These are phyloP conservation scores for Omphalotus guepiniiformis DNA, from an alignment of 768 basidiomycete species.

Conservation along the genomic window DNA sequence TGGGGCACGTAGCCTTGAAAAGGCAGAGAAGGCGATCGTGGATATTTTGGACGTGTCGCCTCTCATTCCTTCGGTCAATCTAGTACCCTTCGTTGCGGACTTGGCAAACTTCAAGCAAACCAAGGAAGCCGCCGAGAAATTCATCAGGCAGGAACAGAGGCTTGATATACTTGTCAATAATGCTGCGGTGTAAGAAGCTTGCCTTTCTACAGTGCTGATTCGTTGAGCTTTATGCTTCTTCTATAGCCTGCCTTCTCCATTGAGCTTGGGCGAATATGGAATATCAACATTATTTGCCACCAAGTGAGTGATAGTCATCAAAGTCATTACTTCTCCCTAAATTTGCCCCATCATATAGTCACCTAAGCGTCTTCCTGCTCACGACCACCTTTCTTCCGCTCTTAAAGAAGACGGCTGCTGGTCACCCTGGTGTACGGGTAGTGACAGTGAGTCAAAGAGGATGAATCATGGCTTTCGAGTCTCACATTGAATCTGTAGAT, in stretches of 20 bases:
- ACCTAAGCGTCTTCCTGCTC: constrained; percentile 1
- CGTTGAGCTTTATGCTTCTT: not conserved
- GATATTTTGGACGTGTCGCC: not conserved
- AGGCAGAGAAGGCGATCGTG: not conserved
- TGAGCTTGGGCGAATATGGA: constrained; percentile 2
- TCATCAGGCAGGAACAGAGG: constrained; percentile 6
- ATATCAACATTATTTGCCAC: not conserved
- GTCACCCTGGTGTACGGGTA: constrained; percentile 7
- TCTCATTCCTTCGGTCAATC: not conserved
- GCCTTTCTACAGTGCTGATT: not conserved
- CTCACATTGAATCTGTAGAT: not conserved
- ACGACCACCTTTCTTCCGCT: constrained; percentile 7
- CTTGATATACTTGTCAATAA: constrained; percentile 12
- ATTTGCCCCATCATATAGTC: not conserved
- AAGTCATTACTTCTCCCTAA: not conserved
- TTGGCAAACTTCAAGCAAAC: not conserved
- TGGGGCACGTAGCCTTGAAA: not conserved
- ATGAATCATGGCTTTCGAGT: no score
- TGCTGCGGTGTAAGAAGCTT: constrained; percentile 6
- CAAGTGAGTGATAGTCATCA: no score
- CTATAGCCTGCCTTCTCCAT: not conserved
- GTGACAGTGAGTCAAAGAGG: no score
- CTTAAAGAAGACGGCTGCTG: not conserved
- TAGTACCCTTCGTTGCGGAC: not conserved
- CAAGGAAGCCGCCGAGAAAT: constrained; percentile 8